Evolutionary conservation across 1,284 basidiomycete species (phyloP).

Genomic region (Earliella scabrosa): DNA sequence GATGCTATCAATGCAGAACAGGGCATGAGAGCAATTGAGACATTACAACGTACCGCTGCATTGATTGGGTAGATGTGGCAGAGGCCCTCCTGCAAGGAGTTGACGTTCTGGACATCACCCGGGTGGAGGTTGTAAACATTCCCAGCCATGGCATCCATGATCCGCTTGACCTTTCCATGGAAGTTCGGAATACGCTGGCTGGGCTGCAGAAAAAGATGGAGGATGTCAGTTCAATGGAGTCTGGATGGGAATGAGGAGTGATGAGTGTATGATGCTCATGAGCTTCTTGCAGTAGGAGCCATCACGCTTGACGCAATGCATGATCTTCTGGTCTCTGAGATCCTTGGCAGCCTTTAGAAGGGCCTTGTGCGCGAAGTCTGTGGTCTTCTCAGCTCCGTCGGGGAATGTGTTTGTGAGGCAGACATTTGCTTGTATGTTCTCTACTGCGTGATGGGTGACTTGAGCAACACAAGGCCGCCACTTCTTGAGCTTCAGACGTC

Average conservation of each 20-base stretch:
- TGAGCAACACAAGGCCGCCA: conserved; percentile 7
- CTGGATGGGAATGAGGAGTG: neutral
- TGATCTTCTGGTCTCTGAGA: neutral
- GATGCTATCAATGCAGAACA: too few relatives aligned
- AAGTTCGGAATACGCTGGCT: neutral
- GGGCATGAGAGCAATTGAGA: neutral
- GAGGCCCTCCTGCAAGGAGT: neutral
- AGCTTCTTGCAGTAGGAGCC: neutral
- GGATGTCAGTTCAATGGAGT: neutral
- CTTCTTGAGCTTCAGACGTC: neutral
- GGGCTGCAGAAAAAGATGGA: neutral
- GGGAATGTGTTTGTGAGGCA: neutral
- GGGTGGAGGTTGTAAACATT: neutral
- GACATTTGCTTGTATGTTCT: neutral
- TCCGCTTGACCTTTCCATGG: neutral
- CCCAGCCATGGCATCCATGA: neutral
- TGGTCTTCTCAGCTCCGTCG: neutral
- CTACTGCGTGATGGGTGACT: neutral
- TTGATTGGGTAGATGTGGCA: neutral
- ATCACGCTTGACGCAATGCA: neutral
- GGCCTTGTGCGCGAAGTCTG: neutral
- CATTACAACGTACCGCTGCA: neutral
- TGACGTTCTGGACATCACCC: neutral
- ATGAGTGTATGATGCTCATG: neutral
- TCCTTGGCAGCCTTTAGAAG: neutral